Conservation (phyloP, 306 rosid genomes). For the Dalbergia cultrata region DNA sequence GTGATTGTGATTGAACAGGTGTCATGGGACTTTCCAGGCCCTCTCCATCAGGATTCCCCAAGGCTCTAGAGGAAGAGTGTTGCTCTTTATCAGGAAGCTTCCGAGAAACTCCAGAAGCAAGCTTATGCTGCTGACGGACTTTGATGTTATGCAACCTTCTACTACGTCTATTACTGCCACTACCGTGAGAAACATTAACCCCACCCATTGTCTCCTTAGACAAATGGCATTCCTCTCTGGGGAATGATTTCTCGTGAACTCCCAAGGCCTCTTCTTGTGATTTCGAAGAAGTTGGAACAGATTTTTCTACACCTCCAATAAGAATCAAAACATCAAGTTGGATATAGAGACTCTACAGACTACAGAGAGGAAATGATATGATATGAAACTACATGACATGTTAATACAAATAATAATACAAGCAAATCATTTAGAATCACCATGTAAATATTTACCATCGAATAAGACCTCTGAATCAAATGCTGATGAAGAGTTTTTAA, state of each 20-base stretch:
- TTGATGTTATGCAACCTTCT: slow-evolving; percentile 40
- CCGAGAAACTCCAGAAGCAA: slow-evolving; percentile 31
- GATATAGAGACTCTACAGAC: not conserved
- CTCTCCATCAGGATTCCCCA: slow-evolving; percentile 37
- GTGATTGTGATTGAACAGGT: slow-evolving; percentile 44
- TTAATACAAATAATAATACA: slow-evolving; percentile 4
- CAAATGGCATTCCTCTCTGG: not conserved
- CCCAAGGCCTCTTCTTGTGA: not conserved
- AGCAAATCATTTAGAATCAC: not conserved
- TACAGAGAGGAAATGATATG: not conserved
- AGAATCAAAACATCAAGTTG: not conserved
- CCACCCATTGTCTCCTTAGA: slow-evolving; percentile 1
- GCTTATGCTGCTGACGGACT: slow-evolving; percentile 33
- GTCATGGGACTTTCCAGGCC: slow-evolving; percentile 38
- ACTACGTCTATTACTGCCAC: slow-evolving; percentile 15
- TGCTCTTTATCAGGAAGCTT: slow-evolving; percentile 11
- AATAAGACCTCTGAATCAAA: slow-evolving; percentile 21
- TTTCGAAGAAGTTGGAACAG: slow-evolving; percentile 22
- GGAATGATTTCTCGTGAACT: slow-evolving; percentile 5
- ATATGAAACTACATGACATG: not conserved
- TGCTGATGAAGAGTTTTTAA: slow-evolving; percentile 7
- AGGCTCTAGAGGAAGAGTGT: slow-evolving; percentile 20
- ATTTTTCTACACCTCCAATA: slow-evolving; percentile 37
- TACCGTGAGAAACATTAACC: slow-evolving; percentile 26
- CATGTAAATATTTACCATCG: slow-evolving; percentile 29